Conservation (phyloP, 1,284 basidiomycete genomes). For the Apiotrichum veenhuisii region DNA sequence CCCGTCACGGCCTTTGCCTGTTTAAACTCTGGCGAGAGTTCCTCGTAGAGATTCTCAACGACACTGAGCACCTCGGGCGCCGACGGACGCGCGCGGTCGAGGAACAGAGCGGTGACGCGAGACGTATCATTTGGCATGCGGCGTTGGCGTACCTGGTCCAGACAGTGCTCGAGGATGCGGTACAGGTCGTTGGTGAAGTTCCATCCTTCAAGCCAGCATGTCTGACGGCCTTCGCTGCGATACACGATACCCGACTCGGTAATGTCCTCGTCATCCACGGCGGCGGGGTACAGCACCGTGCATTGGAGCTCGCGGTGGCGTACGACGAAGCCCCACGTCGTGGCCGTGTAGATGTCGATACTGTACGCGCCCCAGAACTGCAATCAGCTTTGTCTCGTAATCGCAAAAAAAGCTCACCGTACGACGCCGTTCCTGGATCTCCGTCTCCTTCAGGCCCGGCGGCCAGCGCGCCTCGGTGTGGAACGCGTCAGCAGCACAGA, state of each 20-base stretch:
- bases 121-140: slow-evolving; percentile 1
- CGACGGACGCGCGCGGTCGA: slow-evolving; percentile 20
- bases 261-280: slow-evolving; percentile 39
- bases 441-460: slow-evolving; percentile 26
- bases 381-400: slow-evolving; percentile 4
- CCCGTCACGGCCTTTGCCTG: slow-evolving; percentile 37
- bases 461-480: slow-evolving; percentile 44
- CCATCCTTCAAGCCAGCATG: slow-evolving; percentile 43
- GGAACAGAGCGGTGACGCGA: slow-evolving; percentile 28
- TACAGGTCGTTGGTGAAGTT: slow-evolving; percentile 47
- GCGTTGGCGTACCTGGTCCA: slow-evolving; percentile 29
- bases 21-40: slow-evolving; percentile 37
- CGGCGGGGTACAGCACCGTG: slow-evolving; percentile 43
- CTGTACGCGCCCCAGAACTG: slow-evolving; percentile 48
- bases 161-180: slow-evolving; percentile 44
- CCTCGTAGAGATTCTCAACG: slow-evolving; percentile 35
- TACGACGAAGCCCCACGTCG: slow-evolving; percentile 40
- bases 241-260: slow-evolving; percentile 25
- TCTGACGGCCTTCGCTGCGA: slow-evolving; percentile 9
- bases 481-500: slow-evolving; percentile 39
- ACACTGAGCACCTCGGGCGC: slow-evolving; percentile 29
- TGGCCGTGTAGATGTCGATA: slow-evolving; percentile 40
- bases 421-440: slow-evolving; percentile 41
- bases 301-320: slow-evolving; percentile 42
- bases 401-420: too few species aligned